These are phyloP conservation scores for Myriosclerotinia scirpicola DNA, from an alignment of 2,329 filamentous ascomycete genomes.

Conservation along the genomic window DNA sequence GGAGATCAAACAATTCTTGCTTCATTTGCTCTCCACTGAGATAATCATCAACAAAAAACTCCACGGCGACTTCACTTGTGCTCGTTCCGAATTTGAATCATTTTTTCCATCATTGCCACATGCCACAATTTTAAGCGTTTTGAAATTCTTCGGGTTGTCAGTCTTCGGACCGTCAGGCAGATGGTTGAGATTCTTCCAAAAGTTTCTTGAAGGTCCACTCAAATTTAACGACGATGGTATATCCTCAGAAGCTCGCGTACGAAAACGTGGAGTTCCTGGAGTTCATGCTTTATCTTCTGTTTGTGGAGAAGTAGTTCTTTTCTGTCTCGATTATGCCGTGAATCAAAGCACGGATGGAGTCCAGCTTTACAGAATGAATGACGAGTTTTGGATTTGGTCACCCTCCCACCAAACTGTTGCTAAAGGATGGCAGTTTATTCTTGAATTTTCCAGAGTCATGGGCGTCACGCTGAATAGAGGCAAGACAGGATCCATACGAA, in stretches of 20 bases:
- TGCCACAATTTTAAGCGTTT: conserved; percentile 54
- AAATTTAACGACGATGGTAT: conserved; percentile 56
- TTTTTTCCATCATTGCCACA: conserved; percentile 61
- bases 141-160: too few species aligned
- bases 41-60: conserved; percentile 52
- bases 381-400: conserved; percentile 69
- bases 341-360: conserved; percentile 57
- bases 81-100: conserved; percentile 59
- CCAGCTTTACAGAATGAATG: conserved; percentile 60
- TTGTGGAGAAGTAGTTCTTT: conserved; percentile 60
- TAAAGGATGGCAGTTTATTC: conserved; percentile 59
- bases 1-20: conserved; percentile 55
- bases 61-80: conserved; percentile 53
- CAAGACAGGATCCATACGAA: conserved; percentile 55
- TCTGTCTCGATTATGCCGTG: conserved; percentile 65
- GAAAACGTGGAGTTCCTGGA: conserved; percentile 59
- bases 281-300: conserved; percentile 59
- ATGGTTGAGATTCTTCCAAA: conserved; percentile 60
- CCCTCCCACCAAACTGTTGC: conserved; percentile 51
- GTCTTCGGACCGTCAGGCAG: conserved; percentile 59
- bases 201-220: conserved; percentile 60
- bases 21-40: conserved; percentile 57
- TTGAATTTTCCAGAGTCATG: conserved; percentile 54
- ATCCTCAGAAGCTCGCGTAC: conserved; percentile 44
- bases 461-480: conserved; percentile 58